A percentile compares a stretch with the other conserved stretches of the same genome.
phyloP scores from a whole-genome alignment of 1,139 yeast species.

The Geotrichum reessii region DNA sequence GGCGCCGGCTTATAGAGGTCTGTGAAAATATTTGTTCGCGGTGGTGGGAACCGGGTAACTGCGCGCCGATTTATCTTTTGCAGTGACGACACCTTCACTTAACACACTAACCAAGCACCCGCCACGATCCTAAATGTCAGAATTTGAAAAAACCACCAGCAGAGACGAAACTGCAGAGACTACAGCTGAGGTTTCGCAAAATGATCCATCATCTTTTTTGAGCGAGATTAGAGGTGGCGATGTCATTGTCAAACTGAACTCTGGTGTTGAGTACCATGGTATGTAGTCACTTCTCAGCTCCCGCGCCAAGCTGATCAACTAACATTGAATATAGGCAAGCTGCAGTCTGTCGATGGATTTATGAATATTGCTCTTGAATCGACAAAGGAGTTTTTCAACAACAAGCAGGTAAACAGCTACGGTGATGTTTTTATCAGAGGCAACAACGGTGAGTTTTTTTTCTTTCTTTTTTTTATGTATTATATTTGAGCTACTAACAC shows the following conservation, averaged over 20 bases:
- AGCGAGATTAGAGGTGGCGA: slow-evolving; percentile 71
- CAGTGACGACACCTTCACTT: background rate
- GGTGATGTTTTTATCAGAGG: slow-evolving; percentile 95
- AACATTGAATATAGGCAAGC: slow-evolving; percentile 41
- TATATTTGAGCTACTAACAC: background rate
- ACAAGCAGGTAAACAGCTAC: slow-evolving; percentile 52
- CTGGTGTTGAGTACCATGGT: slow-evolving; percentile 79
- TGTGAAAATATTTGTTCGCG: background rate
- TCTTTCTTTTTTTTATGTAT: background rate
- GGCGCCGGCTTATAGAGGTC: background rate
- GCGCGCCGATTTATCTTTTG: background rate
- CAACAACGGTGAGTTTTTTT: slow-evolving; percentile 56
- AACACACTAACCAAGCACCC: background rate
- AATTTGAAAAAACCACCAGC: background rate
- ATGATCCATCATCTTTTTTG: slow-evolving; percentile 61
- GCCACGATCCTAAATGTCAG: slow-evolving; percentile 5
- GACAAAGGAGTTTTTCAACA: slow-evolving; percentile 61
- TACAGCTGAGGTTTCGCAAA: slow-evolving; percentile 6
- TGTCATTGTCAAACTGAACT: slow-evolving; percentile 77
- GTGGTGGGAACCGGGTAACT: background rate
- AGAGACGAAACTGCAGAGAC: background rate
- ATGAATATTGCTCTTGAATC: slow-evolving; percentile 89
- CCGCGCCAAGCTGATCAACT: slow-evolving; percentile 13
- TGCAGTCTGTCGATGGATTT: slow-evolving; percentile 92
- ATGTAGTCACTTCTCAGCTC: slow-evolving; percentile 20